A percentile compares a stretch with the other conserved stretches of the same genome.
phyloP scores from a whole-genome alignment of 306 rosid genomes.

The Benincasa hispida region DNA sequence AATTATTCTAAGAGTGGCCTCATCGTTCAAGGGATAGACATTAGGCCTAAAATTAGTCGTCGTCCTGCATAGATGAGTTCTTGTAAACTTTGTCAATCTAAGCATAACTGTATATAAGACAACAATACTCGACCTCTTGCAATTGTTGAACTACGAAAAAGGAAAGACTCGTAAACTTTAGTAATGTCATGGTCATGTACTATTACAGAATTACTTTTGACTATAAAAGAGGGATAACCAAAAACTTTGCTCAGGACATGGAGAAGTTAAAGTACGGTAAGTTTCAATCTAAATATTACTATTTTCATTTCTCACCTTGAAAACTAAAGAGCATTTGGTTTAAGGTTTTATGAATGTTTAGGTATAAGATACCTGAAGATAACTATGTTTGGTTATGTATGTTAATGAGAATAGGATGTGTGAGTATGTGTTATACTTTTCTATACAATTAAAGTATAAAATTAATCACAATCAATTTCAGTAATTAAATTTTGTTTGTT shows the following conservation, averaged over 20 bases:
- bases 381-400: too few relatives aligned
- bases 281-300: neutral
- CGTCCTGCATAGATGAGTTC: neutral
- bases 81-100: neutral
- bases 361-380: too few relatives aligned
- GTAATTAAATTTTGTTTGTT: too few relatives aligned
- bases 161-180: neutral
- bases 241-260: neutral
- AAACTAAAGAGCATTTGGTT: too few relatives aligned
- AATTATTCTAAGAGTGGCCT: slow-evolving; percentile 1
- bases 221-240: neutral
- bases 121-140: too few relatives aligned
- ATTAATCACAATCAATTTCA: too few relatives aligned
- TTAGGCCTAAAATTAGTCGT: neutral
- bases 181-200: neutral
- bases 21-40: slow-evolving; percentile 6
- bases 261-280: neutral
- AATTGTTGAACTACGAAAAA: too few relatives aligned
- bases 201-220: neutral
- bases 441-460: too few relatives aligned
- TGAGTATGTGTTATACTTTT: too few relatives aligned
- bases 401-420: too few relatives aligned
- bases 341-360: too few relatives aligned
- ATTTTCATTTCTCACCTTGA: neutral
- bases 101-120: too few relatives aligned